A percentile compares a stretch with the other conserved stretches of the same genome.
Evolutionary conservation across 352 stramenopile genomes (phyloP).

Genomic region (Globisporangium spiculum): DNA sequence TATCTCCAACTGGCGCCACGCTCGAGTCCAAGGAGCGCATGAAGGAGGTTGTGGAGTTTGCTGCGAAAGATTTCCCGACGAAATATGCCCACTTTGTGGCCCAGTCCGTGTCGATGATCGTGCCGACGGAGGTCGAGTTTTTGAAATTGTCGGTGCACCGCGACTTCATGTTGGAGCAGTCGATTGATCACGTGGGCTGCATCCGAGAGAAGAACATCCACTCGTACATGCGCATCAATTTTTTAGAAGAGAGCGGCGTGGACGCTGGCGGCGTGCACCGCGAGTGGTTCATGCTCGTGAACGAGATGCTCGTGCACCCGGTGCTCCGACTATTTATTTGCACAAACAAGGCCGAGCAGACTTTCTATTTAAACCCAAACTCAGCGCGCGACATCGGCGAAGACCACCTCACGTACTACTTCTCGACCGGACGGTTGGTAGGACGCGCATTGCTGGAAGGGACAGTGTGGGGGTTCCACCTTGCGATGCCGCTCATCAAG

Average conservation of each 20-base stretch:
- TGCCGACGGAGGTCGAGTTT: slow-evolving; percentile 40
- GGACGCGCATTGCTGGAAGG: slow-evolving; percentile 78
- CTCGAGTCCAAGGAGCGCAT: slow-evolving; percentile 3
- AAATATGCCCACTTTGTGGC: slow-evolving; percentile 56
- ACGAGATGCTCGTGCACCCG: slow-evolving; percentile 47
- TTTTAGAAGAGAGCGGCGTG: slow-evolving; percentile 74
- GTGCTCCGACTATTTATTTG: slow-evolving; percentile 52
- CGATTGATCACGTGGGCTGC: slow-evolving; percentile 54
- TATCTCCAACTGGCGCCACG: not conserved
- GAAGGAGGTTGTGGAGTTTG: slow-evolving; percentile 26
- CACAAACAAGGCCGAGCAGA: slow-evolving; percentile 54
- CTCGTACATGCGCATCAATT: slow-evolving; percentile 75
- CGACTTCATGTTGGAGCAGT: slow-evolving; percentile 61
- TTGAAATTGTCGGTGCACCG: slow-evolving; percentile 48
- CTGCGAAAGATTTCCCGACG: slow-evolving; percentile 38
- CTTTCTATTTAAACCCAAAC: slow-evolving; percentile 61
- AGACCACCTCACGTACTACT: slow-evolving; percentile 65
- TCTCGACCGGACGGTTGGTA: slow-evolving; percentile 55
- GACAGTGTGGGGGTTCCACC: slow-evolving; percentile 90
- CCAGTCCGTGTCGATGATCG: slow-evolving; percentile 30
- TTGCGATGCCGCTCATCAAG: slow-evolving; percentile 95
- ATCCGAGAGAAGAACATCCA: slow-evolving; percentile 54
- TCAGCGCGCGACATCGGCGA: slow-evolving; percentile 47
- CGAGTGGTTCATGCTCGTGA: slow-evolving; percentile 87
- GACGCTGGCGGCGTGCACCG: slow-evolving; percentile 85